Evolutionary conservation across 2,329 filamentous ascomycete genomes (phyloP), one percentile per base, ranked within the genome.

Genomic region (Decorospora gaudefroyi): DNA sequence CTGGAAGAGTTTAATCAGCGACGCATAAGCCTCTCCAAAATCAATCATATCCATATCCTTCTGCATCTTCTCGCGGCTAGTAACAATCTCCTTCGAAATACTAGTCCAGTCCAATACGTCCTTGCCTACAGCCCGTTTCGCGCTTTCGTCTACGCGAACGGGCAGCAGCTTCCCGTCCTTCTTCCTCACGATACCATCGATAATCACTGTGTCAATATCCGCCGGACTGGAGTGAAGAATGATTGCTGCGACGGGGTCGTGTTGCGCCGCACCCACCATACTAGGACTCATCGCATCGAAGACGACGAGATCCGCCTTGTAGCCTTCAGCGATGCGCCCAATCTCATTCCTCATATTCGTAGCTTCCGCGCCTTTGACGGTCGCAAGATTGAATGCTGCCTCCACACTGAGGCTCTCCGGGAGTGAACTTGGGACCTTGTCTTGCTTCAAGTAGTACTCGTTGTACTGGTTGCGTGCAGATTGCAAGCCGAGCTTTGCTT

Each of bases 401-500:
- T 74, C 68, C 0, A 70, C 71, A 0, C 63, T 64, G 19, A 68
- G 57, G 16, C 62, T 67, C 0, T 80, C 75, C 2, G 78, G 77
- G 40, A 73, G 77, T 16, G 63, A 72, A 6, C 53, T 55, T 0
- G 79, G 76, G 0, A 80, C 57, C 17, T 73, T 57, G 65, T 74
- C 77, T 3, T 64, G 59, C 1, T 69, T 58, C 18, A 78, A 53
- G 17, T 72, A 57, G 3, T 74, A 66, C n/a, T 73, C 58, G 30
- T 68, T 59, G 55, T 71, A 79, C 11, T 72, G 59, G 6, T 62
- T 57, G 3, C 79, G 69, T 2, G 69, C 71, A 5, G 64, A 65
- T 53, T 81, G 79, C 2, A 82, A 62, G 71, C 77, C 82, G 7
- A 82, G 53, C 3, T 78, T 71, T 1, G 79, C 76, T 56, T 82